Evolutionary conservation across 306 rosid species (phyloP), one percentile per base, ranked within the genome.

Genomic region (Carpinus viminea): DNA sequence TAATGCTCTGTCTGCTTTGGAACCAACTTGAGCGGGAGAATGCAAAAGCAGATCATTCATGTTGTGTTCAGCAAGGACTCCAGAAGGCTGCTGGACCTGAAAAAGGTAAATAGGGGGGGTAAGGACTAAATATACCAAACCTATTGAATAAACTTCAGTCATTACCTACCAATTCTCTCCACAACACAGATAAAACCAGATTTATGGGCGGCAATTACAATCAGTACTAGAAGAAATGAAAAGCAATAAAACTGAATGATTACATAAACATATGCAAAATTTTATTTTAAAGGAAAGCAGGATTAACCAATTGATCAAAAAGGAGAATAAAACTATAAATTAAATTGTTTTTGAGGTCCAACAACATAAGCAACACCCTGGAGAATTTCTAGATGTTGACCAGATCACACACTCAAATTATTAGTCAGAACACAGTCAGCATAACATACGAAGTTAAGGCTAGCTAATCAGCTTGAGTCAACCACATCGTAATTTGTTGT

Each of bases 31-130:
- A 78, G 78, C 77, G 8, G 92, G 93, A 79, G 96, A 89, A 83
- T 79, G 53, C 77, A 90, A 68, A 38, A 76, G 77, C 57, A 81
- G 74, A 83, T 91, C 91, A 76, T 93, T 91, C 66, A 80, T 68
- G 78, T 96, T 81, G 68, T 76, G 96, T 76, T 93, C 94, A 72
- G 59, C 62, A 76, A 96, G 86, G 78, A 91, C 80, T 70, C 83
- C 87, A 53, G 91, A 87, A 74, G 87, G 62, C 72, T 76, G 88
- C 55, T 81, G 88, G 78, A 66, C 89, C 92, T 88, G 89, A 43
- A 75, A 82, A 81, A 77, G 48, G 50, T 5, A 57, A 69, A 78
- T 43, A 68, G 26, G 26, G 26, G 21, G 72, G 56, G 36, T 47
- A n/a, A 2, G 3, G 21, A 7, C 10, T 41, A 68, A 16, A 68